phyloP scores from a whole-genome alignment of 1,139 yeast genomes.

The Protomyces inundatus region DNA sequence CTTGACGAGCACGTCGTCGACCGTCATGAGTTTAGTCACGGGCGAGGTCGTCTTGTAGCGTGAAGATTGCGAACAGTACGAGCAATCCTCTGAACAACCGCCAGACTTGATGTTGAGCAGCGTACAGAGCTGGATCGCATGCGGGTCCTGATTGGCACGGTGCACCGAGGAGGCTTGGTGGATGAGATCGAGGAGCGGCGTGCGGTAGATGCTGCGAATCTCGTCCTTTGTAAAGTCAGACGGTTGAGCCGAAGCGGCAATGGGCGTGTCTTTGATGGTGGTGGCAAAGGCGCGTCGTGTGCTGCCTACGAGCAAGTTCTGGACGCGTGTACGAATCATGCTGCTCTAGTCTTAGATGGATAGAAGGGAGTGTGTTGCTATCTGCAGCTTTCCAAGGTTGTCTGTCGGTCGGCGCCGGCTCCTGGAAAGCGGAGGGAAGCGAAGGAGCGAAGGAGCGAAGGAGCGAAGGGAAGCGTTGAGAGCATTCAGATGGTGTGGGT shows the following conservation, averaged over 20 bases:
- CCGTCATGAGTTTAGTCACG: conserved; percentile 58
- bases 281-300: neutral
- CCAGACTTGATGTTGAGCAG: conserved; percentile 70
- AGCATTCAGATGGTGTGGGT: too few relatives aligned
- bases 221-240: conserved; percentile 57
- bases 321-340: neutral
- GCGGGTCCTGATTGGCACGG: conserved; percentile 60
- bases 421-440: too few relatives aligned
- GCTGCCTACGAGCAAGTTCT: neutral
- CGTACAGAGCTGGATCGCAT: conserved; percentile 69
- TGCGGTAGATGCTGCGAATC: conserved; percentile 53
- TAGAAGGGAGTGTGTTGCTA: too few relatives aligned
- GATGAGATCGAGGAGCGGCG: conserved; percentile 58
- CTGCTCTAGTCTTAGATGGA: too few relatives aligned
- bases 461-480: too few relatives aligned
- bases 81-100: conserved; percentile 78
- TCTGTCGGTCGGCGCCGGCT: too few relatives aligned
- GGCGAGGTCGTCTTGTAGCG: conserved; percentile 63
- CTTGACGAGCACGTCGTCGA: conserved; percentile 59
- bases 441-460: too few relatives aligned
- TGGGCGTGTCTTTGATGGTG: neutral
- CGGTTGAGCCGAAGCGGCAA: neutral
- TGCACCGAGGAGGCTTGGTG: conserved; percentile 57
- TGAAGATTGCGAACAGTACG: conserved; percentile 71
- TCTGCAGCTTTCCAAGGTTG: too few relatives aligned